Evolutionary conservation across 139 green algal species (phyloP).

Genomic region (Parachlorella kessleri): DNA sequence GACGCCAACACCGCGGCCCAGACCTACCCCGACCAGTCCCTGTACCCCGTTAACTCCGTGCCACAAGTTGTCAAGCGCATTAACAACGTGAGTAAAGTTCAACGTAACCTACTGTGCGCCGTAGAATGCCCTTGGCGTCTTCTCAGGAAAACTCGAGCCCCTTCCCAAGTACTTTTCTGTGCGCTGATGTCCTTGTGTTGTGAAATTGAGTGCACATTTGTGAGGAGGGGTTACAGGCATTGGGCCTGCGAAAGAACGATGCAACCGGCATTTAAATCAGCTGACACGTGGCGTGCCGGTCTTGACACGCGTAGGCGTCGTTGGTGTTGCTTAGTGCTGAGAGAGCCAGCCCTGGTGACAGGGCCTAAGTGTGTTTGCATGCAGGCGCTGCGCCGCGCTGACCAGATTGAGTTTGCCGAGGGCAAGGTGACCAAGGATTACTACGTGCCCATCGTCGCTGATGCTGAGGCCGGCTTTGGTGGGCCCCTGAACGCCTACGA

Average conservation of each 20-base stretch:
- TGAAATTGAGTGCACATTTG: no score
- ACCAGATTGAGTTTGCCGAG: conserved; percentile 82
- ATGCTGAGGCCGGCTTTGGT: conserved; percentile 88
- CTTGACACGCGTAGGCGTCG: neutral
- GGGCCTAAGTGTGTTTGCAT: no score
- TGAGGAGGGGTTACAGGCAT: no score
- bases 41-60: conserved; percentile 83
- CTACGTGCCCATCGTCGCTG: conserved; percentile 84
- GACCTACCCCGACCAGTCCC: conserved; percentile 85
- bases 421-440: conserved; percentile 56
- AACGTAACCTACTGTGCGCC: neutral
- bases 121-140: no score
- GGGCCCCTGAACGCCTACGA: conserved; percentile 89
- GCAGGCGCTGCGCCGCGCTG: conserved; percentile 55
- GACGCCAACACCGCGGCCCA: conserved; percentile 72
- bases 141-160: no score
- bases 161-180: no score
- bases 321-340: no score
- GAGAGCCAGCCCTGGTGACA: no score
- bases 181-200: no score
- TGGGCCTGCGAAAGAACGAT: no score
- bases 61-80: conserved; percentile 73
- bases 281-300: neutral
- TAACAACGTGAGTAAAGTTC: conserved; percentile 62
- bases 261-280: no score